Evolutionary conservation across 306 rosid species (phyloP).

Genomic region (Echinosophora koreensis): DNA sequence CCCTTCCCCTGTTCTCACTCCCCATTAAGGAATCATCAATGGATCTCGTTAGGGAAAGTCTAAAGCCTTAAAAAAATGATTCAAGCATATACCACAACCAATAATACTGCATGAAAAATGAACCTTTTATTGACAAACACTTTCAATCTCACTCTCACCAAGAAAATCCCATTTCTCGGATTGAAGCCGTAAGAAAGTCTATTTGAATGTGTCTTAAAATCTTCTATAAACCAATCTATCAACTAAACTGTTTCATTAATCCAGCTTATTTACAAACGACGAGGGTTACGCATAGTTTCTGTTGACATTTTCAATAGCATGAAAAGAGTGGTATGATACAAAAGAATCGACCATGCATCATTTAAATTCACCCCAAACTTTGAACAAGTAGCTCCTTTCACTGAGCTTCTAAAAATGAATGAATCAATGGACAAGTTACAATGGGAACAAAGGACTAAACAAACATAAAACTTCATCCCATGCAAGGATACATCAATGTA

Average conservation of each 20-base stretch:
- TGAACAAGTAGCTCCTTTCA: slow-evolving; percentile 40
- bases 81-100: too few species aligned
- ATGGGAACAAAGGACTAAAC: slow-evolving; percentile 42
- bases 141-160: too few species aligned
- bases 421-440: slow-evolving; percentile 56
- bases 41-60: too few species aligned
- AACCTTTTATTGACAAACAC: too few species aligned
- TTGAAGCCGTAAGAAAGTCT: neutral
- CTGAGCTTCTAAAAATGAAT: slow-evolving; percentile 53
- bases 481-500: slow-evolving; percentile 45
- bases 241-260: slow-evolving; percentile 13
- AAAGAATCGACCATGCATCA: slow-evolving; percentile 48
- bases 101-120: too few species aligned
- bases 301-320: slow-evolving; percentile 13
- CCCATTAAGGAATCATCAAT: too few species aligned
- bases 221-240: neutral
- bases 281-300: neutral
- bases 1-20: too few species aligned
- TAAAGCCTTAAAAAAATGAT: too few species aligned
- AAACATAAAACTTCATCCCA: slow-evolving; percentile 44
- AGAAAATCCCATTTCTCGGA: neutral
- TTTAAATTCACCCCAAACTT: slow-evolving; percentile 37
- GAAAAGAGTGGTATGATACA: slow-evolving; percentile 17
- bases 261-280: slow-evolving; percentile 2
- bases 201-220: neutral